Percentiles rank a stretch among this genome's conserved stretches.
phyloP scores from a whole-genome alignment of 352 stramenopile genomes.

The Phytopythium aichiense region DNA sequence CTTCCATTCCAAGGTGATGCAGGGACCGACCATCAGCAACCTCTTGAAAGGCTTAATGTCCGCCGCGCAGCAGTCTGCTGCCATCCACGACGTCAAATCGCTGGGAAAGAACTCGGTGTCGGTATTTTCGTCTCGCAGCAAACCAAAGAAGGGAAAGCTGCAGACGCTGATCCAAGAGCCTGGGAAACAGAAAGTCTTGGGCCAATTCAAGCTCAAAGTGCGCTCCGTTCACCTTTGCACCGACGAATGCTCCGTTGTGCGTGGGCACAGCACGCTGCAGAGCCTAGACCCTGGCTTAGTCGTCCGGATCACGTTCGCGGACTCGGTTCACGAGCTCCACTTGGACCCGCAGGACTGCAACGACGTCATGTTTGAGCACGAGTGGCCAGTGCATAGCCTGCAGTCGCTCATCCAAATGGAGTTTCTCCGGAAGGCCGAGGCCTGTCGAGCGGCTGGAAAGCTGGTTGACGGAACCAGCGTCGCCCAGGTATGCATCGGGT shows the following conservation, averaged over 20 bases:
- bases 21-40: slow-evolving; percentile 10
- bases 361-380: slow-evolving; percentile 16
- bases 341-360: slow-evolving; percentile 11
- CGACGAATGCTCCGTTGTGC: slow-evolving; percentile 20
- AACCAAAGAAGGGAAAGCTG: slow-evolving; percentile 5
- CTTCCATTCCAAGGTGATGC: slow-evolving; percentile 15
- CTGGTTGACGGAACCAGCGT: slow-evolving; percentile 1
- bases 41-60: slow-evolving; percentile 5
- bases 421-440: background rate
- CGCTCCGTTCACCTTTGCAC: slow-evolving; percentile 27
- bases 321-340: slow-evolving; percentile 21
- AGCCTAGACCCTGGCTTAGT: slow-evolving; percentile 23
- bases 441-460: background rate
- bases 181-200: slow-evolving; percentile 7
- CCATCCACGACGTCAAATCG: background rate
- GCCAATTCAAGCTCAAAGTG: slow-evolving; percentile 11
- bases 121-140: background rate
- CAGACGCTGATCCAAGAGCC: slow-evolving; percentile 1
- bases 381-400: slow-evolving; percentile 26
- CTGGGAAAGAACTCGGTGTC: background rate
- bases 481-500: background rate
- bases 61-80: background rate
- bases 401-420: background rate
- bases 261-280: slow-evolving; percentile 19
- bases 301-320: slow-evolving; percentile 21